Percentiles rank a stretch among this genome's conserved stretches.
phyloP scores from a whole-genome alignment of 2,329 filamentous ascomycete species.

The Diaporthe ilicicola region DNA sequence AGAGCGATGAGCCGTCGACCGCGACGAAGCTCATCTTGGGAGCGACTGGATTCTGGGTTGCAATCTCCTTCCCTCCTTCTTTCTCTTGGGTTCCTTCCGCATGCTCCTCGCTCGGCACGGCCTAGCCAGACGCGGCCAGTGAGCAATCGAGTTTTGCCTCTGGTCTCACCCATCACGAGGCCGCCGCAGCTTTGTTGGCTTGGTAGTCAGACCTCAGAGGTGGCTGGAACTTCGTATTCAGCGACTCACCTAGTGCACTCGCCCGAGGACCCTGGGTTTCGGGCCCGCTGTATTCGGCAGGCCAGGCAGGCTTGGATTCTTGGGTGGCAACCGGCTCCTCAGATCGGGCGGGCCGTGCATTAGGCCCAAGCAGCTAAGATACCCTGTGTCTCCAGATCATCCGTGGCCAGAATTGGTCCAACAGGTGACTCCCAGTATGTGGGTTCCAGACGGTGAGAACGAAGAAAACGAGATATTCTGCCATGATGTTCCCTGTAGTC shows the following conservation, averaged over 20 bases:
- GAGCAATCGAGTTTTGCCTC: background rate
- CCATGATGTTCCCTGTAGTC: background rate
- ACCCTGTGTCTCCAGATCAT: conserved; percentile 14
- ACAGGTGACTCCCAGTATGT: background rate
- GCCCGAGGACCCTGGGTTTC: conserved; percentile 13
- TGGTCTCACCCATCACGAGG: conserved; percentile 28
- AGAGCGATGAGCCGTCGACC: conserved; percentile 14
- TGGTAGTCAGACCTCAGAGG: conserved; percentile 8
- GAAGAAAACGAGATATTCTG: background rate
- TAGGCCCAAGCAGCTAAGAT: conserved; percentile 30
- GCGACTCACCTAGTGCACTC: conserved; percentile 12
- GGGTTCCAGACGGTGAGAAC: background rate
- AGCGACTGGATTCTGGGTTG: background rate
- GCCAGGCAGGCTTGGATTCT: background rate
- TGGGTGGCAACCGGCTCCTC: conserved; percentile 4
- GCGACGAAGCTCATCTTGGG: conserved; percentile 16
- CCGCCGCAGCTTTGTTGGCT: background rate
- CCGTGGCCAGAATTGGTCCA: conserved; percentile 19
- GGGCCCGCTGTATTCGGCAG: background rate
- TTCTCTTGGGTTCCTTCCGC: background rate
- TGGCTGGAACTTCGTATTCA: conserved; percentile 31
- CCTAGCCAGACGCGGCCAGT: background rate
- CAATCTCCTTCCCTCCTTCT: background rate
- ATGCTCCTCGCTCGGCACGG: background rate
- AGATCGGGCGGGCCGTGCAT: conserved; percentile 29